Percentiles rank a stretch among this genome's conserved stretches.
Conservation (phyloP, 768 basidiomycete genomes). For the Tricholoma sp. region DNA sequence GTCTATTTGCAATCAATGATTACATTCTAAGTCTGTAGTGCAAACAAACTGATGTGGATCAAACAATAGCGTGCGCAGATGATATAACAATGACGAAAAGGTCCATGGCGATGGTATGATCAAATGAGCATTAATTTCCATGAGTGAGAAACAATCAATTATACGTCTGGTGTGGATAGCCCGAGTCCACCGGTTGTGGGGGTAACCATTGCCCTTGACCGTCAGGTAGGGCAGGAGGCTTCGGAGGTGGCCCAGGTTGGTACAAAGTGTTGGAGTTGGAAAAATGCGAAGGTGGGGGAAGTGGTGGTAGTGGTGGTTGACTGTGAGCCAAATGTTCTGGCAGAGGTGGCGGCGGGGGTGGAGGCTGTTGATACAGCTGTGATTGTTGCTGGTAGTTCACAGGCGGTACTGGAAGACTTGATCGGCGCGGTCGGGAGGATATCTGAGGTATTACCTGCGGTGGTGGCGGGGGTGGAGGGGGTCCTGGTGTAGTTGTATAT, state of each 20-base stretch:
- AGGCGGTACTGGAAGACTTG: constrained; percentile 49
- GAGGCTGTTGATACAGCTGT: constrained; percentile 23
- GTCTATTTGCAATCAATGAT: background rate
- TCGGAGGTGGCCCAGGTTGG: constrained; percentile 36
- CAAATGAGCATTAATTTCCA: background rate
- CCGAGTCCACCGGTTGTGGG: constrained; percentile 17
- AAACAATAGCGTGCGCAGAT: constrained; percentile 1
- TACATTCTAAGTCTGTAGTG: constrained; percentile 8
- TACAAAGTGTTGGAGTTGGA: constrained; percentile 17
- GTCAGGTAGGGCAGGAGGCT: constrained; percentile 30
- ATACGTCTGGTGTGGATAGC: constrained; percentile 26
- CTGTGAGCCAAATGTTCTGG: constrained; percentile 22
- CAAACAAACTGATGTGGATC: background rate
- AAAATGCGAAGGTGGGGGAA: constrained; percentile 18
- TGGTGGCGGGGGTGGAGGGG: constrained; percentile 25
- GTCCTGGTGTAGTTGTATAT: constrained; percentile 15
- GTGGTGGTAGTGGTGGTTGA: constrained; percentile 30
- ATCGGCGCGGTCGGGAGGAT: constrained; percentile 32
- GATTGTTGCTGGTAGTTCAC: constrained; percentile 32
- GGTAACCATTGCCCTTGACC: constrained; percentile 33
- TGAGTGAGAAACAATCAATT: background rate
- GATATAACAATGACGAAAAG: background rate
- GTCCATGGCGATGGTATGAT: constrained; percentile 2
- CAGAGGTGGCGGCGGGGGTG: constrained; percentile 34
- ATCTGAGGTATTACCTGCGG: constrained; percentile 29